phyloP scores from a whole-genome alignment of 78 protist genomes.

The Chrysochromulina tobinii region DNA sequence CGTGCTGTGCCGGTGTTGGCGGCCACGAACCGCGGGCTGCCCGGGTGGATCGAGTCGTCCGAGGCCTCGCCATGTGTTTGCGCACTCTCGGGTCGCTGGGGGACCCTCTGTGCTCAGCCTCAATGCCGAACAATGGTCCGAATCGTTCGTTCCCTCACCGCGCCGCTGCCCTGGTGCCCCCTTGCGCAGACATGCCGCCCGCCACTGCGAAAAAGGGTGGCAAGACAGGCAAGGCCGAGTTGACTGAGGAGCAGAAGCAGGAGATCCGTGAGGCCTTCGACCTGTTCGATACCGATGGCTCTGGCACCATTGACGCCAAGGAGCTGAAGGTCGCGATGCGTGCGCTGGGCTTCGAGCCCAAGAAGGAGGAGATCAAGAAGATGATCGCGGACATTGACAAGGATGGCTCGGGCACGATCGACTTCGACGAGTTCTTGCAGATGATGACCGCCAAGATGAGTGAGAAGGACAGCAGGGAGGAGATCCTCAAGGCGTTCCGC shows the following conservation, averaged over 20 bases:
- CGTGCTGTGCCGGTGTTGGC: no score
- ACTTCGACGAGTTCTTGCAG: constrained; percentile 81
- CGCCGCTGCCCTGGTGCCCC: no score
- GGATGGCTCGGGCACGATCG: constrained; percentile 84
- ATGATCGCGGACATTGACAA: constrained; percentile 85
- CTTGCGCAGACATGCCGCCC: no score
- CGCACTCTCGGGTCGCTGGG: no score
- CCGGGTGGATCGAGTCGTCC: no score
- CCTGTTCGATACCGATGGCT: constrained; percentile 72
- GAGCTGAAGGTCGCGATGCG: constrained; percentile 96
- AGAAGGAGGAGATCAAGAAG: constrained; percentile 86
- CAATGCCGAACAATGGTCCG: no score
- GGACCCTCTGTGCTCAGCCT: no score
- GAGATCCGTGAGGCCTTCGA: constrained; percentile 78
- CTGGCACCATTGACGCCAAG: constrained; percentile 88
- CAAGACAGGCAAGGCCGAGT: constrained; percentile 40
- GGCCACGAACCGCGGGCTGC: no score
- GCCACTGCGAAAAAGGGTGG: no score
- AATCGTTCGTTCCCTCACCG: no score
- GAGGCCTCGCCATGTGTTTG: no score
- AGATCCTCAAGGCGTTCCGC: constrained; percentile 65
- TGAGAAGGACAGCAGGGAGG: constrained; percentile 49
- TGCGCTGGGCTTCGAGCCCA: constrained; percentile 95
- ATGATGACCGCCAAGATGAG: constrained; percentile 91
- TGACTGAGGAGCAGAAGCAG: constrained; percentile 71